These are phyloP conservation scores for Magnolia officinalis DNA, from an alignment of 164 flowering plant genomes.

Conservation along the genomic window DNA sequence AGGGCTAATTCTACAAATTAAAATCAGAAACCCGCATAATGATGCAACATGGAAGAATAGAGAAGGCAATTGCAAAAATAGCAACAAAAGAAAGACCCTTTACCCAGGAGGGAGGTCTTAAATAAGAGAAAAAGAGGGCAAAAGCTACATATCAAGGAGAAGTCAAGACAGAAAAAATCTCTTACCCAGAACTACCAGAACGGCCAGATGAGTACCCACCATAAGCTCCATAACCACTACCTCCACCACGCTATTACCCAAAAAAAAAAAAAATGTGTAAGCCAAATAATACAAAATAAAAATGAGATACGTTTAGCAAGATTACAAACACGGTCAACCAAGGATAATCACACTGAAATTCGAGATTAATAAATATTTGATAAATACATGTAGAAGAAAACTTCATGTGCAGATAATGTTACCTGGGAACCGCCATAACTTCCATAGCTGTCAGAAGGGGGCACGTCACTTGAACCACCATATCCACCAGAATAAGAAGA, in stretches of 20 bases:
- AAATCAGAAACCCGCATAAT: not conserved
- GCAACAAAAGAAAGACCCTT: no score
- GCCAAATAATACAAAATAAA: not conserved
- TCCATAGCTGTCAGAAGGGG: slow-evolving; percentile 58
- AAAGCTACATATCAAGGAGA: no score
- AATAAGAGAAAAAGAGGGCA: not conserved
- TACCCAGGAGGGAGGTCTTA: not conserved
- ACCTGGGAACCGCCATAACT: slow-evolving; percentile 67
- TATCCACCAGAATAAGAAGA: slow-evolving; percentile 64
- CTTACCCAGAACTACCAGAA: slow-evolving; percentile 16
- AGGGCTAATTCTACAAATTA: not conserved
- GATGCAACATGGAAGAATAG: not conserved
- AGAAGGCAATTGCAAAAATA: no score
- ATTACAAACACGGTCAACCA: not conserved
- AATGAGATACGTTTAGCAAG: not conserved
- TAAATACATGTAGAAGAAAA: not conserved
- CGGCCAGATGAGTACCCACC: slow-evolving; percentile 39
- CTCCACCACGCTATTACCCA: slow-evolving; percentile 25
- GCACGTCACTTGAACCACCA: slow-evolving; percentile 63
- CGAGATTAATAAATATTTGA: not conserved
- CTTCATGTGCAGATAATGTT: slow-evolving; percentile 4
- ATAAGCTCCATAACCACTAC: slow-evolving; percentile 59
- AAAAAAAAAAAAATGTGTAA: not conserved
- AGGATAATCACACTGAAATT: not conserved
- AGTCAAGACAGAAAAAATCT: not conserved